A percentile compares a stretch with the other conserved stretches of the same genome.
Conservation (phyloP, 148 eudicot species). For the Spergularia marina region DNA sequence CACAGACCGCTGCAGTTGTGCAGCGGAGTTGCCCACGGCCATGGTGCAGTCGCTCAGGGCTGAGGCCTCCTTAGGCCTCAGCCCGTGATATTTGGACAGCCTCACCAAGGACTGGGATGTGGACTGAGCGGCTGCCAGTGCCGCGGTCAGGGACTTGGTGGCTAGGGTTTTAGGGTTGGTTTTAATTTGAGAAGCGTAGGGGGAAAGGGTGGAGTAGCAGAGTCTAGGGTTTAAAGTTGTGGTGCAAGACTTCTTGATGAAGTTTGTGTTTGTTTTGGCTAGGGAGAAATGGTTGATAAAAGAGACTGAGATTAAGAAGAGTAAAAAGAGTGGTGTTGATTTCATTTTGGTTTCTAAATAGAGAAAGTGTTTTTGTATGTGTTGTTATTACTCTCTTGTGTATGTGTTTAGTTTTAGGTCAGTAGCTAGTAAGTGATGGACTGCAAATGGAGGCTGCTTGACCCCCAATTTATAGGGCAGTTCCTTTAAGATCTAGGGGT, state of each 20-base stretch:
- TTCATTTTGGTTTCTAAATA: conserved; percentile 19
- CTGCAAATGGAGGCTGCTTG: background rate
- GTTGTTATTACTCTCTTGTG: background rate
- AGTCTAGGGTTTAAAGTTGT: conserved; percentile 32
- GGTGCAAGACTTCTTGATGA: conserved; percentile 27
- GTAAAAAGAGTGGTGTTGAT: background rate
- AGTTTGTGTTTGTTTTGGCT: conserved; percentile 15
- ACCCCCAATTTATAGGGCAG: conserved; percentile 20
- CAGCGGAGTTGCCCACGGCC: conserved; percentile 23
- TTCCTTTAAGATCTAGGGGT: background rate
- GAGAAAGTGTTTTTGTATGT: too few species aligned
- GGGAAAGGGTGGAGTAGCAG: conserved; percentile 30
- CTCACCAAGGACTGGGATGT: conserved; percentile 10
- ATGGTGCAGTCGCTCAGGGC: conserved; percentile 36
- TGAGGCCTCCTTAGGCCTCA: conserved; percentile 26
- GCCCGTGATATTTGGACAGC: conserved; percentile 12
- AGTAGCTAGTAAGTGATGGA: background rate
- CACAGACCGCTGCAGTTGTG: conserved; percentile 24
- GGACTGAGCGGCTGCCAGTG: conserved; percentile 23
- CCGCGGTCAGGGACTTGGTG: conserved; percentile 27
- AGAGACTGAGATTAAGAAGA: conserved; percentile 10
- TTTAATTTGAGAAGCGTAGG: conserved; percentile 27
- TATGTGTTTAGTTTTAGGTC: background rate
- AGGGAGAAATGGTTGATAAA: conserved; percentile 1
- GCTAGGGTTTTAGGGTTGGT: conserved; percentile 31